Percentiles rank a stretch among this genome's conserved stretches.
Evolutionary conservation across 495 filamentous ascomycete genomes (phyloP).

Genomic region (Penicillium canescens): DNA sequence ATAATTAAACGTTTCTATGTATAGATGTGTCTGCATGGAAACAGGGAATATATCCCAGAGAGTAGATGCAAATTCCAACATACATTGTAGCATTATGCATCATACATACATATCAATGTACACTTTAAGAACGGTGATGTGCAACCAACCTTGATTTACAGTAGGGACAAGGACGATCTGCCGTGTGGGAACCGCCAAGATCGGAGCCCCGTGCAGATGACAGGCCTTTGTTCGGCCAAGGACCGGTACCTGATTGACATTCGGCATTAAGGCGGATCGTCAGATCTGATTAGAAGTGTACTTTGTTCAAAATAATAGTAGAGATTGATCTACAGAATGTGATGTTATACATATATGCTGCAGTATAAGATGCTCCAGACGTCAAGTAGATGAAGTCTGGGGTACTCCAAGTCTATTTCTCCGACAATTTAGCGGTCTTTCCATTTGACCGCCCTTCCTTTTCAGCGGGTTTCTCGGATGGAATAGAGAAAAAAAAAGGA

Average conservation of each 20-base stretch:
- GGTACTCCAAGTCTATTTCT: conserved; percentile 7
- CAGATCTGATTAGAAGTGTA: conserved; percentile 3
- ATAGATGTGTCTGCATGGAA: background rate
- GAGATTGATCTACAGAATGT: too few relatives aligned
- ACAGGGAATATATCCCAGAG: too few relatives aligned
- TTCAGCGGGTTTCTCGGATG: conserved; percentile 27
- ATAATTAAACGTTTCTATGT: background rate
- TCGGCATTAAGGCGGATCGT: conserved; percentile 20
- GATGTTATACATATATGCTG: too few relatives aligned
- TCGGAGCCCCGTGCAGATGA: conserved; percentile 42
- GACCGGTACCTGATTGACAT: conserved; percentile 21
- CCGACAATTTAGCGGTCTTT: conserved; percentile 5
- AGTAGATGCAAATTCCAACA: too few relatives aligned
- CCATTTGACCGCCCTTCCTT: conserved; percentile 23
- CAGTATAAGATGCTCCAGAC: too few relatives aligned
- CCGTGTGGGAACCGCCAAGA: conserved; percentile 46
- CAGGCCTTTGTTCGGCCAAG: conserved; percentile 22
- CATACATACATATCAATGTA: background rate
- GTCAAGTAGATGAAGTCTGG: background rate
- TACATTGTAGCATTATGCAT: too few relatives aligned
- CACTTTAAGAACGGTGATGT: conserved; percentile 16
- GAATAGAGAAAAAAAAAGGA: background rate
- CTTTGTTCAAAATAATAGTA: background rate
- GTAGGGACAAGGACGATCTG: conserved; percentile 42
- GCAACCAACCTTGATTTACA: conserved; percentile 24